phyloP scores from a whole-genome alignment of 2,329 filamentous ascomycete genomes.

The Colletotrichum liaoningense region DNA sequence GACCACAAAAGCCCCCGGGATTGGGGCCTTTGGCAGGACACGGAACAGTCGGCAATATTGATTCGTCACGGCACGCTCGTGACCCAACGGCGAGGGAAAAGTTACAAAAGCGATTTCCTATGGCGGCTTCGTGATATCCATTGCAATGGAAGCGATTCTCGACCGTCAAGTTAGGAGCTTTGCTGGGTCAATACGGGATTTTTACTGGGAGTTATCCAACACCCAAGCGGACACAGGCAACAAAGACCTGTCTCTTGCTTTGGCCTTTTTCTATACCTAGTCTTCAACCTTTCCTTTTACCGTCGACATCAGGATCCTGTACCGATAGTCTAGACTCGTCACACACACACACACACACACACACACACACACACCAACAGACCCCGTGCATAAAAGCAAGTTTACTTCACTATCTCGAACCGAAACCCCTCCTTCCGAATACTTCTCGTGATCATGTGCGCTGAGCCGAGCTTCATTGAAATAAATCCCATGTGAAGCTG shows the following conservation, averaged over 20 bases:
- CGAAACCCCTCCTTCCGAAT: background rate
- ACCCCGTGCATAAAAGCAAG: background rate
- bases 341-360: background rate
- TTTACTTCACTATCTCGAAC: background rate
- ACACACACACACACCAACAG: background rate
- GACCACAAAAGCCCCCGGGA: background rate
- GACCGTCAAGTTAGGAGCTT: background rate
- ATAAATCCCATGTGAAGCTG: background rate
- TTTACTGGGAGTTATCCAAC: background rate
- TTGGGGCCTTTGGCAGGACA: constrained; percentile 21
- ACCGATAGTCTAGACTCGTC: constrained; percentile 4
- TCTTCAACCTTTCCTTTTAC: background rate
- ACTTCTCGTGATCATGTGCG: background rate
- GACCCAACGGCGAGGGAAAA: background rate
- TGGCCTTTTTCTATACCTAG: background rate
- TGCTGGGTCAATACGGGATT: background rate
- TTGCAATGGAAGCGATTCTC: background rate
- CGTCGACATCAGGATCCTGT: background rate
- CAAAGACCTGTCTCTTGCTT: background rate
- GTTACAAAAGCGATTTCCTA: background rate
- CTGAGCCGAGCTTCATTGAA: background rate
- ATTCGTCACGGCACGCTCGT: background rate
- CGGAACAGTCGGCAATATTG: background rate
- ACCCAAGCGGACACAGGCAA: background rate
- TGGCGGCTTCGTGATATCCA: constrained; percentile 2